Evolutionary conservation across 2,329 filamentous ascomycete genomes (phyloP).

Genomic region (Curvularia sp.): DNA sequence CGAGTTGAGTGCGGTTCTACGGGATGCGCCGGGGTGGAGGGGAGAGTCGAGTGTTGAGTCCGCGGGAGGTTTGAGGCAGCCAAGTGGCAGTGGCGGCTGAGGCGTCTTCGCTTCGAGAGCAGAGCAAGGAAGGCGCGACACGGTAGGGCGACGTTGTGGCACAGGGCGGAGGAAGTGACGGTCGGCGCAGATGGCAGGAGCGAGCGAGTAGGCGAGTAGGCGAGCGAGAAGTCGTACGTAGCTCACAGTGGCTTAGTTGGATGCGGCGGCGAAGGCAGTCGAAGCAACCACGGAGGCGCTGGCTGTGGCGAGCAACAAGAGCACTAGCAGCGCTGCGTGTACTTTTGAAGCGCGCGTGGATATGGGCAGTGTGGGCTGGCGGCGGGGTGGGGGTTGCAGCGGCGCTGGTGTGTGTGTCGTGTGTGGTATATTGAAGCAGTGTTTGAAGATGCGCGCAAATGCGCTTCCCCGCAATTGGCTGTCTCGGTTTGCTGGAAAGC

Average conservation of each 20-base stretch:
- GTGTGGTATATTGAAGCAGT: conserved; percentile 16
- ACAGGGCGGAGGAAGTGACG: conserved; percentile 9
- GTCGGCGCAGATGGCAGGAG: conserved; percentile 12
- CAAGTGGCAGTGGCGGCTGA: conserved; percentile 20
- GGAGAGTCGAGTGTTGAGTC: conserved; percentile 1
- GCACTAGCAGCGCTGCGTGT: conserved; percentile 4
- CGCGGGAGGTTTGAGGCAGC: conserved; percentile 1
- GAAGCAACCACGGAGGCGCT: not conserved
- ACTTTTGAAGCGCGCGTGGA: not conserved
- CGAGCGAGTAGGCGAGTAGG: not conserved
- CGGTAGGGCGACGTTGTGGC: conserved; percentile 34
- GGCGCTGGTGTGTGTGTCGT: conserved; percentile 22
- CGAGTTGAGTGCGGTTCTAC: conserved; percentile 20
- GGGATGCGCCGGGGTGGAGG: conserved; percentile 18
- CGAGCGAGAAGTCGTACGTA: not conserved
- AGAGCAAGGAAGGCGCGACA: conserved; percentile 25
- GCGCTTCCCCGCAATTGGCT: conserved; percentile 41
- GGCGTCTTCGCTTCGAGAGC: conserved; percentile 21
- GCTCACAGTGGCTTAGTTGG: not conserved
- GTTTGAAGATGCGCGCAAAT: conserved; percentile 28
- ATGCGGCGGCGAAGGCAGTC: conserved; percentile 4
- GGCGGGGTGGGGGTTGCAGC: conserved; percentile 2
- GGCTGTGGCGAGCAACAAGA: not conserved
- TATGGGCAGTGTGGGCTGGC: conserved; percentile 14
- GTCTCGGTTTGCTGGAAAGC: conserved; percentile 30